Conservation (phyloP, 2,329 filamentous ascomycete species). For the Sphaerostilbella broomeana region DNA sequence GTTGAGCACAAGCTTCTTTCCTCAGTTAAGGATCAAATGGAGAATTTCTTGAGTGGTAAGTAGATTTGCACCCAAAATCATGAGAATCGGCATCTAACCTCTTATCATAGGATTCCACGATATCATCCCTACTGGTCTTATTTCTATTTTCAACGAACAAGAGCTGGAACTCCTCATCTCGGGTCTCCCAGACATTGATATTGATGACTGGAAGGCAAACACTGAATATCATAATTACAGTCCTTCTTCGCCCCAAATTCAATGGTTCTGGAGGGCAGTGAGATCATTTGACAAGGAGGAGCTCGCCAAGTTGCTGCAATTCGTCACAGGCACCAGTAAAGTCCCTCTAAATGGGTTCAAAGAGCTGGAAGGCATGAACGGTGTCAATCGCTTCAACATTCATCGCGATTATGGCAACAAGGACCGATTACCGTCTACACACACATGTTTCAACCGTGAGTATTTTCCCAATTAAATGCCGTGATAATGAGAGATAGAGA, state of each 20-base stretch:
- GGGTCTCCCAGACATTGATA: slow-evolving; percentile 90
- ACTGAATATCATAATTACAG: slow-evolving; percentile 98
- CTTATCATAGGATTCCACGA: slow-evolving; percentile 74
- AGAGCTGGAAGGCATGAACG: slow-evolving; percentile 98
- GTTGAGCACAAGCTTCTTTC: slow-evolving; percentile 89
- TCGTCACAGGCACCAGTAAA: slow-evolving; percentile 97
- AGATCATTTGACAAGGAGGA: slow-evolving; percentile 99
- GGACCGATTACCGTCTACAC: slow-evolving; percentile 88
- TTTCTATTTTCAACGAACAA: slow-evolving; percentile 98
- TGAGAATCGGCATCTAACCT: no score
- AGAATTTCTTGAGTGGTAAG: slow-evolving; percentile 79
- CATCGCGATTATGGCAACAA: slow-evolving; percentile 97
- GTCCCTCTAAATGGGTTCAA: slow-evolving; percentile 98
- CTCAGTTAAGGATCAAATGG: slow-evolving; percentile 90
- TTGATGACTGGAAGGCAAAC: slow-evolving; percentile 99
- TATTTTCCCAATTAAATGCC: slow-evolving; percentile 22
- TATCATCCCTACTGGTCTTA: slow-evolving; percentile 88
- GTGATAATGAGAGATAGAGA: slow-evolving; percentile 14
- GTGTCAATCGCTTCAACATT: slow-evolving; percentile 96
- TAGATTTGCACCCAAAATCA: no score
- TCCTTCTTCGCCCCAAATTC: slow-evolving; percentile 88
- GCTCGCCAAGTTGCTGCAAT: slow-evolving; percentile 91
- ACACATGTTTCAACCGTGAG: slow-evolving; percentile 99
- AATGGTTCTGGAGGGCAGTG: slow-evolving; percentile 99
- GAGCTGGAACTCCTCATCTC: slow-evolving; percentile 95